Percentiles rank a stretch among this genome's conserved stretches.
Conservation (phyloP, 2,329 filamentous ascomycete species). For the Monosporascus sp. region DNA sequence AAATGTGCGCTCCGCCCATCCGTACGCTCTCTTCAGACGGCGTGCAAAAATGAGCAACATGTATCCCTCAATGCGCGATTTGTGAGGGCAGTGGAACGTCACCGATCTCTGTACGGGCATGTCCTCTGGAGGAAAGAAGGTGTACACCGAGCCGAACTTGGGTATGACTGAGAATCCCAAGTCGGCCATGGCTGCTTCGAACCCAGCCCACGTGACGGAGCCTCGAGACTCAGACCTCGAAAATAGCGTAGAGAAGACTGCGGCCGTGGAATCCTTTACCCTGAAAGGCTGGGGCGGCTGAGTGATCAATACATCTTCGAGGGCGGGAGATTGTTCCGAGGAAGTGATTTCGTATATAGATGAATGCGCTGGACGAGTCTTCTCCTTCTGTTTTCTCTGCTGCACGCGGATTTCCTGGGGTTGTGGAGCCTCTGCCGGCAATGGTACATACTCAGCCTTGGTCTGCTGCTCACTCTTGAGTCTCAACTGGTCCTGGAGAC, state of each 20-base stretch:
- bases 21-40: conserved; percentile 30
- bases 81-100: conserved; percentile 34
- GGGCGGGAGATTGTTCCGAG: not conserved
- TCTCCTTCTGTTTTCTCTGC: conserved; percentile 36
- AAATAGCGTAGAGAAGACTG: conserved; percentile 35
- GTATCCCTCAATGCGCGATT: conserved; percentile 30
- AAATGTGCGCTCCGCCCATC: conserved; percentile 32
- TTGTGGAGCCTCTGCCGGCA: conserved; percentile 12
- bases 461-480: conserved; percentile 7
- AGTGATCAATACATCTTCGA: not conserved
- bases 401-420: conserved; percentile 22
- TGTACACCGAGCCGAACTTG: conserved; percentile 38
- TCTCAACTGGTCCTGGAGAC: conserved; percentile 25
- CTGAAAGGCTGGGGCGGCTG: conserved; percentile 19
- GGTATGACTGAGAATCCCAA: conserved; percentile 36
- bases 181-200: conserved; percentile 36
- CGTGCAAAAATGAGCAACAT: conserved; percentile 21
- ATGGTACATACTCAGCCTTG: conserved; percentile 14
- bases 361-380: conserved; percentile 35
- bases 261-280: conserved; percentile 33
- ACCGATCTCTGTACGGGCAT: conserved; percentile 23
- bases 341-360: conserved; percentile 29
- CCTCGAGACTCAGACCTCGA: conserved; percentile 23
- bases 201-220: conserved; percentile 31
- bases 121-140: conserved; percentile 28